Evolutionary conservation across 1,139 yeast genomes (phyloP), one percentile per base, ranked within the genome.

Genomic region (Yamadazyma siamensis): DNA sequence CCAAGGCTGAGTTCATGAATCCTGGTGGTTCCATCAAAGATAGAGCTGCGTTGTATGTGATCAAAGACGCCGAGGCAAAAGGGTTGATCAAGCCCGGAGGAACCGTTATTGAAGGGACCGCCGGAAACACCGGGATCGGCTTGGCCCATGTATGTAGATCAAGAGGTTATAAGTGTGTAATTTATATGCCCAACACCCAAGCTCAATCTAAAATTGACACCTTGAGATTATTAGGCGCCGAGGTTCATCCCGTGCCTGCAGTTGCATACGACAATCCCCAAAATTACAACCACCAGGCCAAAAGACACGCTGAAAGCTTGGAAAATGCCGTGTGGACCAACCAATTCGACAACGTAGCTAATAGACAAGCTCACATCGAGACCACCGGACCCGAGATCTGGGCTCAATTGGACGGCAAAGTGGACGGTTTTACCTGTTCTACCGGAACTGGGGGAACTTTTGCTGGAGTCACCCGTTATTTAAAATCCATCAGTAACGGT

Each of bases 1-100:
- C 86, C 31, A 87, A 87, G 54, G 94, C 94, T 10, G 96, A 87
- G 59, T 84, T 79, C 61, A 83, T 84, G 82, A 87, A 88, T 59
- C 96, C 96, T 2, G 96, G 96, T 28, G 96, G 96, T 1, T 82
- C 94, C 5, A 88, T 88, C 38, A 87, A 87, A 54, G 96, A 87
- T 54, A 71, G 96, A 36, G 96, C 96, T 6, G 96, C 96, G 0
- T 63, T 83, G 28, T 86, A 66, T 49, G 71, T 88, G 35, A 66
- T 87, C 35, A 71, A 81, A 47, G 89, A 83, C 46, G 96, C 96
- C 16, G 96, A 88, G 53, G 55, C 59, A 26, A 68, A 67, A 39
- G 95, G 95, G 1, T 59, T 72, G 36, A 62, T 85, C 36, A 56
- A 63, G 37, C 76, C 84, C 1, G 94, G 89, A 4, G 88, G 86